Percentiles rank a stretch among this genome's conserved stretches.
phyloP scores from a whole-genome alignment of 306 rosid species.

The Rosa multiflora region DNA sequence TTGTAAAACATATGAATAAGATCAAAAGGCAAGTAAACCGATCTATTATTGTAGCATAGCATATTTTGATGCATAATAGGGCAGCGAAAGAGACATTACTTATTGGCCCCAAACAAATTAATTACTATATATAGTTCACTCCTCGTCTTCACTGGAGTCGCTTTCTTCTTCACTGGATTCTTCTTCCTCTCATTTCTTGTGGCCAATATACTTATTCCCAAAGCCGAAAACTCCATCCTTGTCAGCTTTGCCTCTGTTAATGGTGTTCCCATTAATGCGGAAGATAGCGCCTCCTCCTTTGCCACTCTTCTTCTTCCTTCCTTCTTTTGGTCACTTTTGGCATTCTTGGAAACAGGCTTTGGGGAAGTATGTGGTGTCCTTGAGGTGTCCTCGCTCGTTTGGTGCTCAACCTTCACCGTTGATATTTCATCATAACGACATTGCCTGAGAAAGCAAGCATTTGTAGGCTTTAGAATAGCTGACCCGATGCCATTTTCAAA shows the following conservation, averaged over 20 bases:
- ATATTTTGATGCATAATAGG: neutral
- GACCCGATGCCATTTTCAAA: no score
- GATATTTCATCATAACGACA: no score
- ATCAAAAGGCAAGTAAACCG: neutral
- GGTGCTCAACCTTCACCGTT: neutral
- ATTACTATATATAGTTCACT: neutral
- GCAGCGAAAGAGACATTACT: neutral
- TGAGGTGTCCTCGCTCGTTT: neutral
- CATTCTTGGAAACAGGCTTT: neutral
- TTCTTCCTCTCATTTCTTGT: neutral
- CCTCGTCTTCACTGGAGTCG: neutral
- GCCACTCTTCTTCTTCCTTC: neutral
- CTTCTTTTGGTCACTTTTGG: neutral
- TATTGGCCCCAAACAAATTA: neutral
- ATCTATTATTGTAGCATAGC: neutral
- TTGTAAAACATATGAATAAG: no score
- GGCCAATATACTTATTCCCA: conserved; percentile 8
- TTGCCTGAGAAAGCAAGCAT: no score
- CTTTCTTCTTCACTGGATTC: conserved; percentile 1
- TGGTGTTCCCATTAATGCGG: neutral
- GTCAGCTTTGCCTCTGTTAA: conserved; percentile 4
- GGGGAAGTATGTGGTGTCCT: neutral
- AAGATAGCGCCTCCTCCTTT: neutral
- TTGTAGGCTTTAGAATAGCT: no score
- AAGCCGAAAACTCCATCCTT: conserved; percentile 6